phyloP scores from a whole-genome alignment of 805 yeast species.

The Candida adriatica region DNA sequence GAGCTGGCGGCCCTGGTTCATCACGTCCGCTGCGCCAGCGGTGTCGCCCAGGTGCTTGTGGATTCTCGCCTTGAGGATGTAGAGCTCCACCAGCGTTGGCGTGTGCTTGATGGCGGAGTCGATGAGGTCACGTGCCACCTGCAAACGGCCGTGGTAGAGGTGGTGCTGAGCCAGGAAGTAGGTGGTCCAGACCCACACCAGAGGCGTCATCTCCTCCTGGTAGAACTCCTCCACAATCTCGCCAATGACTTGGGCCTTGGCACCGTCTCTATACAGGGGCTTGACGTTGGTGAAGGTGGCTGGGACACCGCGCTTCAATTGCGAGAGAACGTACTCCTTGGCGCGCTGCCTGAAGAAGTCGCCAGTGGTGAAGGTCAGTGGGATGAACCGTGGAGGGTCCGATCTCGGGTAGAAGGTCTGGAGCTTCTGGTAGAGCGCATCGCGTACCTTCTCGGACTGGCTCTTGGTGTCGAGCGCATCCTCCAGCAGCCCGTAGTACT shows the following conservation, averaged over 20 bases:
- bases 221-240: constrained; percentile 47
- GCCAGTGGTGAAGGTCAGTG: constrained; percentile 63
- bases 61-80: constrained; percentile 74
- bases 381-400: constrained; percentile 74
- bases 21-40: constrained; percentile 52
- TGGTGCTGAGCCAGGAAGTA: constrained; percentile 78
- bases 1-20: constrained; percentile 64
- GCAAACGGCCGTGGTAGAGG: constrained; percentile 46
- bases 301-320: constrained; percentile 78
- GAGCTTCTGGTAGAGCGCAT: constrained; percentile 58
- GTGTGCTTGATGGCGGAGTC: constrained; percentile 63
- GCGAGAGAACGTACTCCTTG: constrained; percentile 47
- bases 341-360: constrained; percentile 43
- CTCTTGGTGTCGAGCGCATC: constrained; percentile 46
- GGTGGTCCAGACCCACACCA: constrained; percentile 53
- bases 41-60: constrained; percentile 64
- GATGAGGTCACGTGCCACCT: constrained; percentile 47
- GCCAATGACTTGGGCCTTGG: constrained; percentile 36
- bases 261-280: constrained; percentile 53
- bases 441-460: constrained; percentile 41
- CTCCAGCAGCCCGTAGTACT: constrained; percentile 64
- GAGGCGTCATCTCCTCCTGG: constrained; percentile 26
- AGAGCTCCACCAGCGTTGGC: constrained; percentile 80
- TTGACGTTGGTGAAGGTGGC: constrained; percentile 83
- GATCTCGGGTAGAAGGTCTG: constrained; percentile 71